Percentiles rank a stretch among this genome's conserved stretches.
phyloP scores from a whole-genome alignment of 1,284 basidiomycete species.

The Athelia sp. region DNA sequence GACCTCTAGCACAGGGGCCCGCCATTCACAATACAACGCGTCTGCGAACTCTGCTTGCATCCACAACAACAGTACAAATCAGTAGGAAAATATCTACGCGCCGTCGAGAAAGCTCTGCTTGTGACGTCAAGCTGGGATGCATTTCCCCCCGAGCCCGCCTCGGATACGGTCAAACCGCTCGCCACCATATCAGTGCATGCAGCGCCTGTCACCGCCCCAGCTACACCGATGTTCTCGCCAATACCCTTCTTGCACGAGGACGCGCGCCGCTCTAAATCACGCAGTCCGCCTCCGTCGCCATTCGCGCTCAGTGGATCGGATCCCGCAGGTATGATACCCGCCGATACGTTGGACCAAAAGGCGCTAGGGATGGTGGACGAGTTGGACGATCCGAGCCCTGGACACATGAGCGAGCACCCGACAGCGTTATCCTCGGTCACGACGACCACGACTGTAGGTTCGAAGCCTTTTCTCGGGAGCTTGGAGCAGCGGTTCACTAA shows the following conservation, averaged over 20 bases:
- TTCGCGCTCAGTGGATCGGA: constrained; percentile 41
- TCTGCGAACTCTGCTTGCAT: constrained; percentile 79
- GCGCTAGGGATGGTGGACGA: constrained; percentile 75
- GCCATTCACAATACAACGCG: constrained; percentile 90
- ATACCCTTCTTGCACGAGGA: constrained; percentile 80
- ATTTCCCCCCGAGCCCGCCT: constrained; percentile 53
- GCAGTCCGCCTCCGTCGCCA: constrained; percentile 72
- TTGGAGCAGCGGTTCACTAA: constrained; percentile 65
- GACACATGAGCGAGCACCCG: constrained; percentile 76
- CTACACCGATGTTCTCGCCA: constrained; percentile 78
- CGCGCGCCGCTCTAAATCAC: constrained; percentile 67
- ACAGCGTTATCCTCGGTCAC: constrained; percentile 67
- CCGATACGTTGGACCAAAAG: constrained; percentile 37
- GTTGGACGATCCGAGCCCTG: constrained; percentile 74
- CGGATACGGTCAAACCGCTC: constrained; percentile 33
- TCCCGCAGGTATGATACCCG: constrained; percentile 19
- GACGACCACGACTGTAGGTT: constrained; percentile 28
- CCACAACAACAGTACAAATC: constrained; percentile 73
- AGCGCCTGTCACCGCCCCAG: constrained; percentile 46
- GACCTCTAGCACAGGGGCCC: constrained; percentile 42
- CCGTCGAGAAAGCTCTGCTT: constrained; percentile 79
- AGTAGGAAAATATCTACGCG: constrained; percentile 88
- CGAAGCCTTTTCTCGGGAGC: constrained; percentile 46
- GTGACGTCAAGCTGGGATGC: constrained; percentile 79
- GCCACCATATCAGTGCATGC: constrained; percentile 36